phyloP scores from a whole-genome alignment of 108 stramenopile species.

The Cyclostephanos invisitatus region DNA sequence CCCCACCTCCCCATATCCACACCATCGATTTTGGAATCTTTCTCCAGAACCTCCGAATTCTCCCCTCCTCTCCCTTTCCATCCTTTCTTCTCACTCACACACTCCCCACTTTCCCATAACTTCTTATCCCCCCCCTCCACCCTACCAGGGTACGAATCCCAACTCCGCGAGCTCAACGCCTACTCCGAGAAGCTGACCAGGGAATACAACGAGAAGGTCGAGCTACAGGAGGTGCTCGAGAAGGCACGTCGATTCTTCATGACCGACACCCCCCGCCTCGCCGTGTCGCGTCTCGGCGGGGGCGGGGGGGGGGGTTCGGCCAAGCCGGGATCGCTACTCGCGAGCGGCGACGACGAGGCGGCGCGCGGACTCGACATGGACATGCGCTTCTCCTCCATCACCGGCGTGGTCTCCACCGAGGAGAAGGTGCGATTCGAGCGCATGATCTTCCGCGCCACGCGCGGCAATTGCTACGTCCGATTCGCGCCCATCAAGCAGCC shows the following conservation, averaged over 20 bases:
- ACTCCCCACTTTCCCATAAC: background rate
- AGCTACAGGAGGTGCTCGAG: conserved; percentile 93
- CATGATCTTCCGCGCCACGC: conserved; percentile 96
- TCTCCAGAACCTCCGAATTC: no score
- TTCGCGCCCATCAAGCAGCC: conserved; percentile 94
- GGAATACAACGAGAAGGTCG: conserved; percentile 98
- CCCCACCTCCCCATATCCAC: no score
- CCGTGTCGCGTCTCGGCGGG: conserved; percentile 64
- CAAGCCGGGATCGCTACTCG: conserved; percentile 55
- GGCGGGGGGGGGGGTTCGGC: conserved; percentile 27
- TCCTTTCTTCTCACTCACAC: no score
- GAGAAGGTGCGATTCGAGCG: conserved; percentile 94
- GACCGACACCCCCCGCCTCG: conserved; percentile 88
- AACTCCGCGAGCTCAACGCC: conserved; percentile 91
- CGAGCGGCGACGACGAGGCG: conserved; percentile 50
- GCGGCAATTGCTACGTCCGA: conserved; percentile 96
- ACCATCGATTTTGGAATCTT: background rate
- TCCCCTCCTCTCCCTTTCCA: background rate
- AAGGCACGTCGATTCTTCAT: conserved; percentile 93
- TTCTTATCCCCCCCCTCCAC: background rate
- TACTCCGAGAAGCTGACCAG: conserved; percentile 92
- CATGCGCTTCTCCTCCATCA: conserved; percentile 95
- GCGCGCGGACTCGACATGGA: conserved; percentile 73
- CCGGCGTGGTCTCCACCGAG: conserved; percentile 91
- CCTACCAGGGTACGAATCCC: conserved; percentile 69